Evolutionary conservation across 2,329 filamentous ascomycete species (phyloP).

Genomic region (Magnaporthiopsis incrustans): DNA sequence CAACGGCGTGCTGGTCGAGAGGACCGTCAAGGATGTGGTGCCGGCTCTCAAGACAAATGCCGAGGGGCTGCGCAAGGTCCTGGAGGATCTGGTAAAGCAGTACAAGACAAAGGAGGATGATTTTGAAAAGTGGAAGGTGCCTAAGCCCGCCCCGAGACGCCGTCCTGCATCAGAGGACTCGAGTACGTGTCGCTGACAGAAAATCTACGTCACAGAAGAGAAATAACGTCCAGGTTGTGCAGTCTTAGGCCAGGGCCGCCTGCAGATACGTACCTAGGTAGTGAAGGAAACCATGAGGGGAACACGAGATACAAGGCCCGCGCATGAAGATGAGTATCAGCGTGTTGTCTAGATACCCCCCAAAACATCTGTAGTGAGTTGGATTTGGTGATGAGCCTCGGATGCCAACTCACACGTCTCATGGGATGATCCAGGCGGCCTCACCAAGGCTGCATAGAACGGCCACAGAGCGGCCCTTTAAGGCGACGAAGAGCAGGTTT

Average conservation of each 20-base stretch:
- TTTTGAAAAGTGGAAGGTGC: constrained; percentile 97
- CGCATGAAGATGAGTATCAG: background rate
- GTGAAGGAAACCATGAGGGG: background rate
- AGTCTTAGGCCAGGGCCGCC: constrained; percentile 42
- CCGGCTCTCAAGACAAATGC: constrained; percentile 89
- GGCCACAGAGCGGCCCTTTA: background rate
- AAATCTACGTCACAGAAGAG: constrained; percentile 59
- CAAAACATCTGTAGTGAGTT: background rate
- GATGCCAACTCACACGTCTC: background rate
- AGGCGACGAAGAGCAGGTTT: background rate
- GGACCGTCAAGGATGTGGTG: constrained; percentile 86
- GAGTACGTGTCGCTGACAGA: background rate
- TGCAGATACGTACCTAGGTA: background rate
- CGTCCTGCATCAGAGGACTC: background rate
- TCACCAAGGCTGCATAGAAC: background rate
- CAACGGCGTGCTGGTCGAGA: constrained; percentile 90
- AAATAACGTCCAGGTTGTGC: constrained; percentile 82
- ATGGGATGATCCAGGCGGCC: background rate
- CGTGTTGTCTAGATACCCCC: background rate
- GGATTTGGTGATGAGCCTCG: background rate
- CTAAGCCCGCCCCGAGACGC: background rate
- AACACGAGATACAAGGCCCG: background rate
- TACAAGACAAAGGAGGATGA: constrained; percentile 93
- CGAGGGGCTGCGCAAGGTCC: constrained; percentile 85
- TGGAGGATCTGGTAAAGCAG: constrained; percentile 92